Evolutionary conservation across 495 filamentous ascomycete species (phyloP), one percentile per base, ranked within the genome.

Genomic region (Penicillium macrosclerotiorum): DNA sequence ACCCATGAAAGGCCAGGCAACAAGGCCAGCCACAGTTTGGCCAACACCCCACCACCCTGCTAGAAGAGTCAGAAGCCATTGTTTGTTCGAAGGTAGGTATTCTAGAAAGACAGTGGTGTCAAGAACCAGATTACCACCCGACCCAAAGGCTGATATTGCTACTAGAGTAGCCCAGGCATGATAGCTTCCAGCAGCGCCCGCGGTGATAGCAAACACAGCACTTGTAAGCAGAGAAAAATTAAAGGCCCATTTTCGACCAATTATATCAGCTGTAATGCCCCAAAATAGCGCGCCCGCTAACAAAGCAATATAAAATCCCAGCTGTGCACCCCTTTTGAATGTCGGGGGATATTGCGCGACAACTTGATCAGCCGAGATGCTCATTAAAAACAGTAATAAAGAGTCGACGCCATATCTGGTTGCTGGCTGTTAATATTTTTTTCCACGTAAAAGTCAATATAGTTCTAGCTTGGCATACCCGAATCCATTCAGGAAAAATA

Each of bases 191-290:
- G 52, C 52, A 8, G 52, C 52, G 1, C 52, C 52, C 5, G 52
- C 47, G 1, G 40, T 44, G 22, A 55, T 47, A 5, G 52, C 39
- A 19, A 55, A 55, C n/a, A 55, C 43, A 11, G 69, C 69, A 42
- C 69, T 69, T 3, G 59, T 54, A 26, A 71, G 54, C 9, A 72
- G 57, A 31, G 59, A 64, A 9, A 65, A 63, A 37, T 72, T 72
- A 50, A 72, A 71, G 4, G 65, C 67, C 37, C 65, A 55, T 40
- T 69, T 71, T 26, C 69, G 45, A 2, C 69, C 69, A 38, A 71
- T 66, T 33, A 72, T 64, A 43, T 72, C 67, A 17, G 67, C 69
- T 2, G 63, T 57, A 31, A 65, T 63, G 6, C 69, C 69, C 69
- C 68, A 71, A 26, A 71, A 52, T 11, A 57, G 48, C 25, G 69